phyloP scores from a whole-genome alignment of 2,329 filamentous ascomycete species.

The Aspergillus transmontanensis region DNA sequence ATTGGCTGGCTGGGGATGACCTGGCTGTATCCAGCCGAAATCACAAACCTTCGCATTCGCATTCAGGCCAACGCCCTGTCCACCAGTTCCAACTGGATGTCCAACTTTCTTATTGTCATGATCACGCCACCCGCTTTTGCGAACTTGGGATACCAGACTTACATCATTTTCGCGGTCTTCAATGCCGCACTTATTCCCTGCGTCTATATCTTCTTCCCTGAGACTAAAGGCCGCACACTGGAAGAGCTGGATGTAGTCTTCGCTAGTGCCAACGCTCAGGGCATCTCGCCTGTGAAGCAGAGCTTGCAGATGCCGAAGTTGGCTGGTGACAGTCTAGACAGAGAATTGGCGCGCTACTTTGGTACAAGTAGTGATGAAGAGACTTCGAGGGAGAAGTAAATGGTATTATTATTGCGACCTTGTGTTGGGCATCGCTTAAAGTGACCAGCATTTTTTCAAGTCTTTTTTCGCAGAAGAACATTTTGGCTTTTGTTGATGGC shows the following conservation, averaged over 20 bases:
- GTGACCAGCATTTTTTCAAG: too few relatives aligned
- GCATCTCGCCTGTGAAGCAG: conserved; percentile 8
- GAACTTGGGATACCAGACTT: conserved; percentile 58
- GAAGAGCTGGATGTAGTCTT: conserved; percentile 63
- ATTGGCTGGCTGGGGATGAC: conserved; percentile 64
- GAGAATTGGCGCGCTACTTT: conserved; percentile 4
- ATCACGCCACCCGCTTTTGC: conserved; percentile 63
- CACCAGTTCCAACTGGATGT: conserved; percentile 59
- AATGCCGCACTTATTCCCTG: conserved; percentile 57
- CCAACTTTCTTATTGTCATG: conserved; percentile 68
- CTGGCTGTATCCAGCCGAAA: conserved; percentile 54
- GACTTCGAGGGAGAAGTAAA: not conserved
- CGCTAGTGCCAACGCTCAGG: conserved; percentile 9
- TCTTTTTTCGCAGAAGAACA: not conserved
- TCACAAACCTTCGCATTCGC: conserved; percentile 58
- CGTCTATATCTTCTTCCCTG: conserved; percentile 63
- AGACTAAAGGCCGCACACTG: conserved; percentile 60
- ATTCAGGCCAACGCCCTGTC: conserved; percentile 65
- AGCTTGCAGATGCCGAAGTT: conserved; percentile 7
- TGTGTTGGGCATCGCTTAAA: not conserved
- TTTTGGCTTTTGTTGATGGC: not conserved
- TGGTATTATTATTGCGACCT: not conserved
- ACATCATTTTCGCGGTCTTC: conserved; percentile 58
- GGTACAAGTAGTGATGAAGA: not conserved
- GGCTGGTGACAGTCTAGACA: not conserved